A percentile compares a stretch with the other conserved stretches of the same genome.
phyloP scores from a whole-genome alignment of 2,329 filamentous ascomycete genomes.

The Rhynchosporium secalis region DNA sequence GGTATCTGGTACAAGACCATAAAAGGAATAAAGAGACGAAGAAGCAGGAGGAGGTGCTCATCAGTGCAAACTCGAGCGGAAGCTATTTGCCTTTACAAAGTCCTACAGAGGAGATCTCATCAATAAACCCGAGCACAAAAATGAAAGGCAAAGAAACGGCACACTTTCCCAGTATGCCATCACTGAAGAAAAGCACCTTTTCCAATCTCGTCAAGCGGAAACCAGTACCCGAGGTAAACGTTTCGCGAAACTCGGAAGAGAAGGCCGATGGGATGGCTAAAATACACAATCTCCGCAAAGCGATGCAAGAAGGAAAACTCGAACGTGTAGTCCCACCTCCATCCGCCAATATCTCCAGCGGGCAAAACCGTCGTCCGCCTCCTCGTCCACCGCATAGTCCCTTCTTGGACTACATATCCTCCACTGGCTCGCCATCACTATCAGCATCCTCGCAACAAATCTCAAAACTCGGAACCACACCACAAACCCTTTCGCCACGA shows the following conservation, averaged over 20 bases:
- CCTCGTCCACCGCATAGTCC: neutral
- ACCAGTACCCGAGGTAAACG: neutral
- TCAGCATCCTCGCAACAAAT: too few relatives aligned
- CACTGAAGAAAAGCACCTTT: conserved; percentile 12
- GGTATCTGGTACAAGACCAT: neutral
- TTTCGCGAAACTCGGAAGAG: neutral
- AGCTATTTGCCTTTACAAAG: conserved; percentile 5
- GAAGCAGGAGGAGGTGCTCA: neutral
- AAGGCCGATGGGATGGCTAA: conserved; percentile 4
- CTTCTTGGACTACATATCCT: neutral
- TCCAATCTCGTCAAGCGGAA: conserved; percentile 12
- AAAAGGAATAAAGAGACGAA: neutral
- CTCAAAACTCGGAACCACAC: too few relatives aligned
- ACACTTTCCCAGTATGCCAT: neutral
- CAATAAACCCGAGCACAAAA: neutral
- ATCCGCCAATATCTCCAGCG: neutral
- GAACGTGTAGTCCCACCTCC: conserved; percentile 19
- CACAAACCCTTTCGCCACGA: neutral
- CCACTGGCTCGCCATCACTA: neutral
- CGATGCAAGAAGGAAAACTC: conserved; percentile 23
- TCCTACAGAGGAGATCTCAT: neutral
- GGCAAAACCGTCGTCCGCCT: neutral
- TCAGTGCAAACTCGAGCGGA: conserved; percentile 9
- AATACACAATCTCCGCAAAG: conserved; percentile 7
- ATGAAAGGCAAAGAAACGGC: neutral